Percentiles rank a stretch among this genome's conserved stretches.
These are phyloP conservation scores for Exophiala viscosa DNA, from an alignment of 2,329 filamentous ascomycete species.

Conservation along the genomic window DNA sequence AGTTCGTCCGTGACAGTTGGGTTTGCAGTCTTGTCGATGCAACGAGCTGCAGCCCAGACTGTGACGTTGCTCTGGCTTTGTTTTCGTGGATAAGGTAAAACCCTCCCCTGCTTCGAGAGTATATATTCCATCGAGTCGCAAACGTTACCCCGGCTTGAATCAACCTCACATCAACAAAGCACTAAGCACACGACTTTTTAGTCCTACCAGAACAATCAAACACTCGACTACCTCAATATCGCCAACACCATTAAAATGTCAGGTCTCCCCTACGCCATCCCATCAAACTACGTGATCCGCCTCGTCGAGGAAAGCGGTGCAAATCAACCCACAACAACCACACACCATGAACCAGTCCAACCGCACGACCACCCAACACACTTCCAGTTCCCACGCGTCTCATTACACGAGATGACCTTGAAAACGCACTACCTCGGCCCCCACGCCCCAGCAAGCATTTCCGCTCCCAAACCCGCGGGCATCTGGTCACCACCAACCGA, in stretches of 20 bases:
- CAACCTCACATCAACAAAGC: not conserved
- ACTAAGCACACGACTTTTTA: not conserved
- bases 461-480: constrained; percentile 4
- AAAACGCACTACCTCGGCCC: constrained; percentile 21
- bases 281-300: constrained; percentile 22
- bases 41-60: too few species aligned
- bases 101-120: too few species aligned
- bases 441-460: constrained; percentile 17
- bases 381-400: constrained; percentile 22
- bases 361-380: constrained; percentile 21
- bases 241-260: constrained; percentile 7
- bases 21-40: too few species aligned
- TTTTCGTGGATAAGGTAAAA: too few species aligned
- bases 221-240: too few species aligned
- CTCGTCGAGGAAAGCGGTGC: constrained; percentile 16
- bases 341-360: constrained; percentile 13
- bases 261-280: constrained; percentile 19
- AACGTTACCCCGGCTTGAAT: not conserved
- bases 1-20: too few species aligned
- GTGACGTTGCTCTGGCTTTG: too few species aligned
- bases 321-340: not conserved
- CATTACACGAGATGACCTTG: constrained; percentile 19
- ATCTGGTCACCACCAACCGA: constrained; percentile 19
- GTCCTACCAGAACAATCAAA: not conserved
- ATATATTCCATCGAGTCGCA: not conserved